A percentile compares a stretch with the other conserved stretches of the same genome.
These are phyloP conservation scores for Botrytis aclada DNA, from an alignment of 2,329 filamentous ascomycete genomes.

Conservation along the genomic window DNA sequence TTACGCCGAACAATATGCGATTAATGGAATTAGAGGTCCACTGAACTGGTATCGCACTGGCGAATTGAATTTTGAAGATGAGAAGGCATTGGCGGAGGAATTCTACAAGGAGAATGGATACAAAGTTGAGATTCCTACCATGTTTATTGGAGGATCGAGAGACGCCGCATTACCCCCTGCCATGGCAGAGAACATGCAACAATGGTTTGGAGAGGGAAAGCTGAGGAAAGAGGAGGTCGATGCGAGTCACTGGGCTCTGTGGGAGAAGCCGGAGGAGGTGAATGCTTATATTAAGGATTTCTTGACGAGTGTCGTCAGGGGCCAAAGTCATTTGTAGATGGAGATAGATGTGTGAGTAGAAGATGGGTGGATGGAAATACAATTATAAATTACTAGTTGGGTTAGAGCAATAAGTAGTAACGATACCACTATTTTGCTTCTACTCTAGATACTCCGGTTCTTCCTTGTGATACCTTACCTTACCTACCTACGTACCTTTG, in stretches of 20 bases:
- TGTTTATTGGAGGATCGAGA: constrained; percentile 70
- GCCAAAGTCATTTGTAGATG: not conserved
- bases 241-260: constrained; percentile 78
- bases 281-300: constrained; percentile 56
- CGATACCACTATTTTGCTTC: not conserved
- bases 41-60: constrained; percentile 85
- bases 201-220: constrained; percentile 45
- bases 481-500: too few species aligned
- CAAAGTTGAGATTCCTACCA: constrained; percentile 58
- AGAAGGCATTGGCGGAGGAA: constrained; percentile 58
- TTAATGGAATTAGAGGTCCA: constrained; percentile 72
- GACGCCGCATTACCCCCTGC: constrained; percentile 71
- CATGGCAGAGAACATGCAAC: constrained; percentile 70
- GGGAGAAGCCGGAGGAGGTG: constrained; percentile 66
- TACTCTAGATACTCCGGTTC: not conserved
- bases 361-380: not conserved
- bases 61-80: constrained; percentile 73
- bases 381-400: not conserved
- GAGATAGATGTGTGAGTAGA: not conserved
- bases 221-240: constrained; percentile 65
- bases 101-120: constrained; percentile 51
- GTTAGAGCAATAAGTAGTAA: not conserved
- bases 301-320: constrained; percentile 24
- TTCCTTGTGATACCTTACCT: not conserved
- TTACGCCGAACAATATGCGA: constrained; percentile 70